Base-by-base conservation (phyloP, 108 stramenopile genomes). In the Cylindrotheca closterium region DNA sequence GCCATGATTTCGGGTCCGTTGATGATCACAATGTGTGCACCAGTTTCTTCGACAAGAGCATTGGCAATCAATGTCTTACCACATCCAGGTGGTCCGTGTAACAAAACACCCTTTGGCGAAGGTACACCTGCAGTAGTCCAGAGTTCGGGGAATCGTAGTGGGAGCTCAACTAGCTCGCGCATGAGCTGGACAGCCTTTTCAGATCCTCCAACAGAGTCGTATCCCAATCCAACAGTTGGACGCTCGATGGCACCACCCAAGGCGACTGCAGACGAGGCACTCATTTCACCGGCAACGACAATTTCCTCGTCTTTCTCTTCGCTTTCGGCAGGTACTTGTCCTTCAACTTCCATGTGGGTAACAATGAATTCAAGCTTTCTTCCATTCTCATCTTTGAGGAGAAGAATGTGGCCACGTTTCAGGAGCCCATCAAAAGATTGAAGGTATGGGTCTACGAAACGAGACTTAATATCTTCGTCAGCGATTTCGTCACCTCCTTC, bases 1-100 rank as follows among this genome's bases (percentile, higher is more conserved):
- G 95, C 86, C 89, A 98, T 96, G 60, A 99, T 89, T 70, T 99
- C 99, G 0, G 97, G 97, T 22, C 99, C 99, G 65, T 98, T 98
- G 77, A 99, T 95, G 34, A 96, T 78, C 33, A 97, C 92, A 59
- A 98, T 79, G 60, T 96, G 88, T 0, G 97, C 97, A 21, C 95
- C 96, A 10, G 97, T 97, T 79, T 98, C 99, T 33, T 96, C 94
- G 18, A 96, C 97, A 27, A 97, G 80, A 0, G 97, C 97, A 53
- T 95, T 84, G 15, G 97, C 97, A 61, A 98, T 88, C 71, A 96
- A 71, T 4, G 99, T 98, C 79, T 99, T 99, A 31, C 99, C 99
- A 56, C 95, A 95, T 4, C 99, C 99, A 5, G 97, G 96, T 15
- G 99, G 99, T 10, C 99, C 99, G 60, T 97, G 95, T 45, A 99